phyloP scores from a whole-genome alignment of 2,329 filamentous ascomycete species.

The Cordyceps cateniannulata region DNA sequence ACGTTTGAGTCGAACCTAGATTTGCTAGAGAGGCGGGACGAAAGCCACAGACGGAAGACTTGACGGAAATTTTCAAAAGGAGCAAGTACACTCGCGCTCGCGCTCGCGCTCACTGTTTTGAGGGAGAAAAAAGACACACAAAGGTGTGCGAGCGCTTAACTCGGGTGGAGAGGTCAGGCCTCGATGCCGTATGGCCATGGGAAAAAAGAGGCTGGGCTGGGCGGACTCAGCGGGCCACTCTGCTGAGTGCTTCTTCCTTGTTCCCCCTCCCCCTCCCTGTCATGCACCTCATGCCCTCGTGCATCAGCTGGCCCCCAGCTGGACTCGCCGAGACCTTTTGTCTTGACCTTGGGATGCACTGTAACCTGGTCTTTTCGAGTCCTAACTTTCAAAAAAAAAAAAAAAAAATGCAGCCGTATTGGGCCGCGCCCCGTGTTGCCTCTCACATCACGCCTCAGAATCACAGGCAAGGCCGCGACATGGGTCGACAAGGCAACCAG shows the following conservation, averaged over 20 bases:
- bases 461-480: background rate
- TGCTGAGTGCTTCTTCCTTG: too few relatives aligned
- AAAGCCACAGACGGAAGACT: background rate
- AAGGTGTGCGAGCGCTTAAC: conserved; percentile 1
- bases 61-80: too few relatives aligned
- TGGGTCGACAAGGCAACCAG: background rate
- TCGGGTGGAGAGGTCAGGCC: conserved; percentile 6
- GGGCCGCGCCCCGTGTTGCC: too few relatives aligned
- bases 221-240: background rate
- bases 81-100: too few relatives aligned
- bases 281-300: conserved; percentile 2
- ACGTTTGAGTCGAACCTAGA: background rate
- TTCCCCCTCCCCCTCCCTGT: background rate
- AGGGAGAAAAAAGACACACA: background rate
- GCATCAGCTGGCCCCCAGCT: conserved; percentile 6
- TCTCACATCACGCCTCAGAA: background rate
- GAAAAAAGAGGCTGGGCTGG: conserved; percentile 4
- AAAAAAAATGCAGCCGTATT: too few relatives aligned
- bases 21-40: background rate
- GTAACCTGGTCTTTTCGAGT: background rate
- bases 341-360: background rate
- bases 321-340: background rate
- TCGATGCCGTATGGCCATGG: background rate
- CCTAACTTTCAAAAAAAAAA: background rate
- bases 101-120: background rate